A percentile compares a stretch with the other conserved stretches of the same genome.
These are phyloP conservation scores for Harringtonia lauricola DNA, from an alignment of 2,329 filamentous ascomycete genomes.

Conservation along the genomic window DNA sequence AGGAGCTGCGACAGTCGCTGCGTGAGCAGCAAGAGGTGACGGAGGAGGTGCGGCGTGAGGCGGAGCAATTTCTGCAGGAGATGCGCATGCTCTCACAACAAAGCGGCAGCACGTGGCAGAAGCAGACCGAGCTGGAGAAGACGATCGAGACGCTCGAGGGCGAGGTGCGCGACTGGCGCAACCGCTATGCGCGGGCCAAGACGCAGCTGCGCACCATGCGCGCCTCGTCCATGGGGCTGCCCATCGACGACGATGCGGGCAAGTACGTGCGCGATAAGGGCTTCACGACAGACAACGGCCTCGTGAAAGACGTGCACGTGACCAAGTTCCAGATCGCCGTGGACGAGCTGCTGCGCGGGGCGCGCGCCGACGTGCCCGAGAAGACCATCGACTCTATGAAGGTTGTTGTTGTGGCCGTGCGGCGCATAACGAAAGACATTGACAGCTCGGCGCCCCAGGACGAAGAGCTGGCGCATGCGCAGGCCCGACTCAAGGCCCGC, in stretches of 20 bases:
- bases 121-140: conserved; percentile 66
- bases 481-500: conserved; percentile 62
- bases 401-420: conserved; percentile 68
- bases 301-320: conserved; percentile 84
- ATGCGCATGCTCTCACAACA: conserved; percentile 81
- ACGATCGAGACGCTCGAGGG: conserved; percentile 68
- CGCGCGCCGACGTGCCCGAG: conserved; percentile 61
- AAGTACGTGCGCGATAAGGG: conserved; percentile 54
- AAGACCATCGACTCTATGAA: conserved; percentile 81
- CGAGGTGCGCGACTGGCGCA: conserved; percentile 83
- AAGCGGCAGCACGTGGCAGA: conserved; percentile 67
- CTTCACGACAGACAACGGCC: conserved; percentile 59
- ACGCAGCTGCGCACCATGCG: conserved; percentile 75
- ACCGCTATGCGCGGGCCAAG: conserved; percentile 78
- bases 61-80: conserved; percentile 71
- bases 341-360: conserved; percentile 74
- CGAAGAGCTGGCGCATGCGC: conserved; percentile 43
- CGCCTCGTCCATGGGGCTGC: conserved; percentile 66
- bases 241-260: conserved; percentile 58
- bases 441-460: conserved; percentile 44
- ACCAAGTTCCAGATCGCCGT: conserved; percentile 93
- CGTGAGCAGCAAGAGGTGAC: conserved; percentile 71
- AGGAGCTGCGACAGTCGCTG: conserved; percentile 53
- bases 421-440: conserved; percentile 75
- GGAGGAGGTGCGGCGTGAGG: conserved; percentile 76